phyloP scores from a whole-genome alignment of 768 basidiomycete genomes.

The Strobilomyces echinocephalus region DNA sequence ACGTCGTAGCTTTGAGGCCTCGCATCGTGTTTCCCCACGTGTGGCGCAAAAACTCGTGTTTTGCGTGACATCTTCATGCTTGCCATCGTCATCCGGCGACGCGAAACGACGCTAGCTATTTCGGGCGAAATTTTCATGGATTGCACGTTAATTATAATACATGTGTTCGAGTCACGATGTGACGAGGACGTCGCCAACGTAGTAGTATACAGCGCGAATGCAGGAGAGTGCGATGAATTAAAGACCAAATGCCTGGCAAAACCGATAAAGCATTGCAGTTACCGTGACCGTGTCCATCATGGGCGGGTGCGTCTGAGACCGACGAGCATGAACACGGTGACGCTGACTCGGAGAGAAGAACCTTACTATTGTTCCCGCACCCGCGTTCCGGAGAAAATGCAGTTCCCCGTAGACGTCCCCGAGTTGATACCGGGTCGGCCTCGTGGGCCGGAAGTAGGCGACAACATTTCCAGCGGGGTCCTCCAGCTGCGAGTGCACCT shows the following conservation, averaged over 20 bases:
- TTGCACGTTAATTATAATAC: slow-evolving; percentile 31
- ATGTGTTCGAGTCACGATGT: slow-evolving; percentile 28
- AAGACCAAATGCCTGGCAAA: slow-evolving; percentile 52
- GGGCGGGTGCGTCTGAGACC: slow-evolving; percentile 71
- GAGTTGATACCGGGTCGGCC: slow-evolving; percentile 75
- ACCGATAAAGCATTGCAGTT: slow-evolving; percentile 81
- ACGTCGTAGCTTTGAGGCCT: slow-evolving; percentile 12
- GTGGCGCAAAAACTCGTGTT: slow-evolving; percentile 30
- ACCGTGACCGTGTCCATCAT: slow-evolving; percentile 87
- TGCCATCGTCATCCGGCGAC: slow-evolving; percentile 15
- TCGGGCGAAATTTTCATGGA: slow-evolving; percentile 21
- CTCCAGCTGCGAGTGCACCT: slow-evolving; percentile 51
- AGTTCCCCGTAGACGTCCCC: slow-evolving; percentile 86
- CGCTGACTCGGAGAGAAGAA: slow-evolving; percentile 14
- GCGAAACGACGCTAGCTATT: slow-evolving; percentile 17
- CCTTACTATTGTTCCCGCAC: slow-evolving; percentile 74
- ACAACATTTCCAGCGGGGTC: slow-evolving; percentile 65
- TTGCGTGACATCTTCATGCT: slow-evolving; percentile 17
- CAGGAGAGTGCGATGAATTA: slow-evolving; percentile 26
- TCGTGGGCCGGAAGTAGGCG: slow-evolving; percentile 75
- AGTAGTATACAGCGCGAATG: slow-evolving; percentile 31
- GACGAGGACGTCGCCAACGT: slow-evolving; percentile 23
- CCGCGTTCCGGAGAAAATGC: slow-evolving; percentile 74
- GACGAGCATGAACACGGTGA: slow-evolving; percentile 22
- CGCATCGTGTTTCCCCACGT: slow-evolving; percentile 33